phyloP scores from a whole-genome alignment of 495 filamentous ascomycete species.

The Trichoderma orchidacearum region DNA sequence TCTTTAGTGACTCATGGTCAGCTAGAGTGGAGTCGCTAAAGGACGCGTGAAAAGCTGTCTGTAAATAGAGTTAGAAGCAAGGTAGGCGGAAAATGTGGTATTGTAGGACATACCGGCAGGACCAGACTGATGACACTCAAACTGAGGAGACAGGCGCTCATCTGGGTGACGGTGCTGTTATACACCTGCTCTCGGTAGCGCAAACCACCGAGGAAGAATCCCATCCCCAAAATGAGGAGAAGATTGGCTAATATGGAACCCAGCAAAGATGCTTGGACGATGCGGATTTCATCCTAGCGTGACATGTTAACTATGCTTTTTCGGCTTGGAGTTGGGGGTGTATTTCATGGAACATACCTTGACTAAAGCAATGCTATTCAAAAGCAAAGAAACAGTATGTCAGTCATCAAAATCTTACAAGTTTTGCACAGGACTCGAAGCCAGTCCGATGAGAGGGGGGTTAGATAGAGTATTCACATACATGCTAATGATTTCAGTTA shows the following conservation, averaged over 20 bases:
- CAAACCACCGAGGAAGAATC: constrained; percentile 73
- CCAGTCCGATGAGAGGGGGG: too few species aligned
- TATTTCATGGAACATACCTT: constrained; percentile 32
- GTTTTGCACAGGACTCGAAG: too few species aligned
- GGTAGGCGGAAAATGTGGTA: neutral
- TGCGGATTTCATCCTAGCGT: constrained; percentile 63
- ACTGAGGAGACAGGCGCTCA: constrained; percentile 85
- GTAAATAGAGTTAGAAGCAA: constrained; percentile 1
- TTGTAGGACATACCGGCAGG: constrained; percentile 41
- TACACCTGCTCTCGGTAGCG: constrained; percentile 88
- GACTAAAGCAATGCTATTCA: constrained; percentile 47
- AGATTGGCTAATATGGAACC: constrained; percentile 83
- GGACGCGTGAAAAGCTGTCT: constrained; percentile 86
- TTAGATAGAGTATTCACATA: too few species aligned
- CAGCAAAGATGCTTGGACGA: constrained; percentile 78
- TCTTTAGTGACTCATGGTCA: constrained; percentile 56
- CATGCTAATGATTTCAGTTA: too few species aligned
- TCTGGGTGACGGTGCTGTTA: constrained; percentile 88
- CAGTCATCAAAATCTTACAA: too few species aligned
- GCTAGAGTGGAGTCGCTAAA: constrained; percentile 50
- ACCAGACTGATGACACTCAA: constrained; percentile 78
- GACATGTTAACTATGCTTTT: constrained; percentile 15
- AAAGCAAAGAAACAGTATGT: too few species aligned
- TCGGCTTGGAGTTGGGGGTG: neutral
- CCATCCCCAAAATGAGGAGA: constrained; percentile 81